Conservation (phyloP, 805 yeast genomes). For the Nakazawaea siamensis region DNA sequence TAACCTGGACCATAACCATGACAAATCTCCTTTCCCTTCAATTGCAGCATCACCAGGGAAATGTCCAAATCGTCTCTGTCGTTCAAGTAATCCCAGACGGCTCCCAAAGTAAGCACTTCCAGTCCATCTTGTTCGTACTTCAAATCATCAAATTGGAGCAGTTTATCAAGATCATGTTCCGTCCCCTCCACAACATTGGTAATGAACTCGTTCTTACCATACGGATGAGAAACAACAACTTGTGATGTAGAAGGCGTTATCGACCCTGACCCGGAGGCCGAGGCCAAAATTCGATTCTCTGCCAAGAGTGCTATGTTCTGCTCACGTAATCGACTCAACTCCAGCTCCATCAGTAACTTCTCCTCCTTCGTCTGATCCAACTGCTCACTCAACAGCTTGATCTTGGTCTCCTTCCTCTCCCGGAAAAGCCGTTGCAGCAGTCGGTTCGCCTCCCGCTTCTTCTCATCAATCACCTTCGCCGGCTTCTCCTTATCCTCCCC, state of each 20-base stretch:
- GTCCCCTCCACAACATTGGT: slow-evolving; percentile 1
- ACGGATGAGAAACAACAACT: slow-evolving; percentile 5
- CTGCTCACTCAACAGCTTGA: slow-evolving; percentile 59
- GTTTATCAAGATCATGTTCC: slow-evolving; percentile 3
- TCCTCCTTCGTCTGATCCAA: slow-evolving; percentile 50
- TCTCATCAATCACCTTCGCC: too few relatives aligned
- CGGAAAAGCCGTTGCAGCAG: slow-evolving; percentile 86
- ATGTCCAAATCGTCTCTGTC: slow-evolving; percentile 47
- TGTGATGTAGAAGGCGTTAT: neutral
- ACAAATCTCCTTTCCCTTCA: slow-evolving; percentile 66
- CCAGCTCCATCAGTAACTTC: slow-evolving; percentile 34
- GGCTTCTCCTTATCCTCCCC: too few relatives aligned
- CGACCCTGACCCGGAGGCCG: neutral
- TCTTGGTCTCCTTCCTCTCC: slow-evolving; percentile 66
- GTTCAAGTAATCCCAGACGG: slow-evolving; percentile 75
- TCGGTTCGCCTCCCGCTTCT: slow-evolving; percentile 71
- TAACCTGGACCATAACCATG: slow-evolving; percentile 78
- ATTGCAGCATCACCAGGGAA: slow-evolving; percentile 43
- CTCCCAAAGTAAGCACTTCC: slow-evolving; percentile 60
- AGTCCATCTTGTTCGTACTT: slow-evolving; percentile 26
- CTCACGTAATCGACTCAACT: slow-evolving; percentile 42
- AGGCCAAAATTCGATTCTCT: slow-evolving; percentile 47
- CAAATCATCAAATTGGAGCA: slow-evolving; percentile 11
- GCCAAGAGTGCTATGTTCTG: slow-evolving; percentile 49
- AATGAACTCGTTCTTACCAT: slow-evolving; percentile 10